Evolutionary conservation across 2,329 filamentous ascomycete genomes (phyloP).

Genomic region (Ophiostoma himal-ulmi): DNA sequence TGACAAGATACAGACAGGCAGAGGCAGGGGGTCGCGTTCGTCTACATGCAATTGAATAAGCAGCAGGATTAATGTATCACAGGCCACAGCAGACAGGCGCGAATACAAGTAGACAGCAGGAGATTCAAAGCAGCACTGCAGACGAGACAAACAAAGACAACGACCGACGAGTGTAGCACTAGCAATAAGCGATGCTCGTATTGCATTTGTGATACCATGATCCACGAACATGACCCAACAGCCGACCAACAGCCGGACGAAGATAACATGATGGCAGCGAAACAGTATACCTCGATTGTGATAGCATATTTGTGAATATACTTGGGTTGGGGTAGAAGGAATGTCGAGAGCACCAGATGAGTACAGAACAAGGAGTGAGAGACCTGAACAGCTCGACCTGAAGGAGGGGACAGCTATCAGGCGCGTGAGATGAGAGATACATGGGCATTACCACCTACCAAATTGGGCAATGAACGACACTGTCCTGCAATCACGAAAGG

Average conservation of each 20-base stretch:
- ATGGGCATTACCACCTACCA: slow-evolving; percentile 22
- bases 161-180: not conserved
- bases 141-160: not conserved
- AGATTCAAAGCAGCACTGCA: not conserved
- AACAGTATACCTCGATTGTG: not conserved
- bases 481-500: slow-evolving; percentile 8
- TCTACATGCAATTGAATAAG: not conserved
- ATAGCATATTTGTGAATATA: not conserved
- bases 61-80: not conserved
- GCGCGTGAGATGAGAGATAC: slow-evolving; percentile 12
- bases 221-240: not conserved
- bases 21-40: not conserved
- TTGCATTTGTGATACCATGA: not conserved
- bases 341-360: not conserved
- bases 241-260: not conserved
- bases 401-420: not conserved
- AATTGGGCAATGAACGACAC: slow-evolving; percentile 19
- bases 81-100: not conserved
- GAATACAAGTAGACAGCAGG: not conserved
- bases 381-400: not conserved
- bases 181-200: not conserved
- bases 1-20: too few relatives aligned
- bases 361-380: not conserved
- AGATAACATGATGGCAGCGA: not conserved
- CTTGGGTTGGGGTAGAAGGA: not conserved